Percentiles rank a stretch among this genome's conserved stretches.
These are phyloP conservation scores for Phytophthora colocasiae DNA, from an alignment of 352 stramenopile species.

Conservation along the genomic window DNA sequence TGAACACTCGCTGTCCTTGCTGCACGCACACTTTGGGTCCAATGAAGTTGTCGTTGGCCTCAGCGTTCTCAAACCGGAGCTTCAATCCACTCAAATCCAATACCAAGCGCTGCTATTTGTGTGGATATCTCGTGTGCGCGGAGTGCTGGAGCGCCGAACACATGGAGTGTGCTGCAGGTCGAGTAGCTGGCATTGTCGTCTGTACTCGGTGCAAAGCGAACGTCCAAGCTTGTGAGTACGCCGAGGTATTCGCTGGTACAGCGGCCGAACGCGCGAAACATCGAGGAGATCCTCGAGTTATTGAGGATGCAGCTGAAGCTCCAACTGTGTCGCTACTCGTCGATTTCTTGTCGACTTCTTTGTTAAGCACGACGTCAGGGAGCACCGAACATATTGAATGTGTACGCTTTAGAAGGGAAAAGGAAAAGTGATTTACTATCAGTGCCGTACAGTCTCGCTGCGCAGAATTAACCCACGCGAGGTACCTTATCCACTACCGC, in stretches of 20 bases:
- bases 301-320: slow-evolving; percentile 8
- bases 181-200: slow-evolving; percentile 45
- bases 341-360: slow-evolving; percentile 31
- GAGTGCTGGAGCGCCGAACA: slow-evolving; percentile 41
- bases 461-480: no score
- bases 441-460: no score
- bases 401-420: no score
- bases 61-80: slow-evolving; percentile 11
- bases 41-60: slow-evolving; percentile 19
- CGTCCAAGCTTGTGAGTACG: slow-evolving; percentile 59
- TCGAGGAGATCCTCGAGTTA: slow-evolving; percentile 21
- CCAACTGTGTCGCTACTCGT: slow-evolving; percentile 24
- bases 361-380: slow-evolving; percentile 6
- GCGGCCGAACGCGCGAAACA: slow-evolving; percentile 26
- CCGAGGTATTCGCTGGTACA: slow-evolving; percentile 31
- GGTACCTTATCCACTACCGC: no score
- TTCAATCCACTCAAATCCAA: slow-evolving; percentile 16
- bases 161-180: slow-evolving; percentile 37
- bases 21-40: slow-evolving; percentile 53
- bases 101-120: slow-evolving; percentile 46
- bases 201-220: slow-evolving; percentile 52
- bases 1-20: slow-evolving; percentile 59
- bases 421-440: no score
- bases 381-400: no score
- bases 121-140: slow-evolving; percentile 44